Base-by-base conservation (phyloP, 176 grass and related monocot genomes). In the Raddia guianensis region DNA sequence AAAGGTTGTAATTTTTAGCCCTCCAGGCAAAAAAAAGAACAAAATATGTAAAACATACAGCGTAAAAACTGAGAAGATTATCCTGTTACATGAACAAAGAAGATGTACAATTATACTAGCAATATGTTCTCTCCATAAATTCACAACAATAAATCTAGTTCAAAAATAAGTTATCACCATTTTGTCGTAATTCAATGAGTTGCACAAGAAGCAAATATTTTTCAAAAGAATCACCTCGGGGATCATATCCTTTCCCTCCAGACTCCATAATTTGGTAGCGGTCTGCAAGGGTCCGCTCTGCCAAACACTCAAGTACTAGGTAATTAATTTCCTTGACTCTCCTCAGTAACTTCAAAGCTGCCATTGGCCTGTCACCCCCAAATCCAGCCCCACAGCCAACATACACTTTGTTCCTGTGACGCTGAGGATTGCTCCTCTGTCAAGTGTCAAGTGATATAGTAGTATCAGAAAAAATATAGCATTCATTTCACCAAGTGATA, bases 351-450 rank as follows among this genome's bases (percentile, higher is more conserved):
- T 93, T 98, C 35, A 91, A 83, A 81, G 95, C 92, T 34, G 88
- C 92, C 75, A 76, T 68, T 14, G 81, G 81, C 72, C 95, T 83
- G 66, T 98, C 92, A 60, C 95, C 95, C 6, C 86, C 90, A 89
- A 98, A 98, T 20, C 95, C 95, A 55, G 95, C 95, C 42, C 95
- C 95, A 66, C 95, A 98, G 50, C 88, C 95, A 72, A 98, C 81
- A 73, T 73, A 80, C 66, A 98, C 88, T 76, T 81, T 91, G 72
- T 93, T 80, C 85, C 91, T 94, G 63, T 50, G 49, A 49, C 86
- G 72, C 44, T n/a, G 45, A 79, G 92, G 90, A 84, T 91, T 84
- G 7, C 64, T 83, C 84, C 90, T 89, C 95, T 98, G 62, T 76
- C 46, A 78, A 70, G 27, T 14, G 12, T 27, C 27, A 27, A 27